Percentiles rank a stretch among this genome's conserved stretches.
Conservation (phyloP, 2,329 filamentous ascomycete species). For the Trichoderma brevicompactum region DNA sequence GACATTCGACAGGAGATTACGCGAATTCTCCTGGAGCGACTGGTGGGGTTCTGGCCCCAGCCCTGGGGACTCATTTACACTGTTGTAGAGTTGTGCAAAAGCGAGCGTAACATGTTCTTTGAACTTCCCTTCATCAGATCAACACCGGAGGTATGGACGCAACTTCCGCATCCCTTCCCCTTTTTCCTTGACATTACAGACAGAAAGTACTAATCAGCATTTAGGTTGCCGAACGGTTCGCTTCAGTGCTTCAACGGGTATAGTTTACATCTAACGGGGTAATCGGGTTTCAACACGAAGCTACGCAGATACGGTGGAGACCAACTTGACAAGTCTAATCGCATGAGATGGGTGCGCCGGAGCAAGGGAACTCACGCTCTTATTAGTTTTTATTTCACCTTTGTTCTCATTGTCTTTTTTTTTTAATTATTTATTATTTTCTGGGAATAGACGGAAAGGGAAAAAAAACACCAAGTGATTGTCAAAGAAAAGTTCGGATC, state of each 20-base stretch:
- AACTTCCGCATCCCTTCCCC: background rate
- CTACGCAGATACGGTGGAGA: constrained; percentile 22
- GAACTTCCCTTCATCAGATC: constrained; percentile 90
- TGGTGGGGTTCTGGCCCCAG: constrained; percentile 88
- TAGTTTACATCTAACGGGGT: constrained; percentile 32
- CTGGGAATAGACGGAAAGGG: constrained; percentile 31
- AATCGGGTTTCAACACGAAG: constrained; percentile 21
- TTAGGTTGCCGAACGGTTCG: constrained; percentile 46
- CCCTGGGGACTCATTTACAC: constrained; percentile 94
- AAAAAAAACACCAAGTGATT: constrained; percentile 9
- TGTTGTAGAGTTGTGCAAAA: constrained; percentile 87
- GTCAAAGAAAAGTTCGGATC: constrained; percentile 26
- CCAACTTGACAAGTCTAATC: background rate
- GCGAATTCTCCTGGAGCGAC: constrained; percentile 82
- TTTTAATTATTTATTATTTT: background rate
- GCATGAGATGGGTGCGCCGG: constrained; percentile 20
- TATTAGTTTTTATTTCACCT: background rate
- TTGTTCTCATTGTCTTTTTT: background rate
- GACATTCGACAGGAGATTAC: constrained; percentile 91
- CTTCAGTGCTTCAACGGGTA: constrained; percentile 42
- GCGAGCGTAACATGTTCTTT: constrained; percentile 89
- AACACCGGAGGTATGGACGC: constrained; percentile 71
- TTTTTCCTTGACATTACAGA: background rate
- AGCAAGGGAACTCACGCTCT: constrained; percentile 8
- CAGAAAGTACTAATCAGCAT: constrained; percentile 4